phyloP scores from a whole-genome alignment of 2,329 filamentous ascomycete genomes.

The Hymenoscyphus fructigenus region DNA sequence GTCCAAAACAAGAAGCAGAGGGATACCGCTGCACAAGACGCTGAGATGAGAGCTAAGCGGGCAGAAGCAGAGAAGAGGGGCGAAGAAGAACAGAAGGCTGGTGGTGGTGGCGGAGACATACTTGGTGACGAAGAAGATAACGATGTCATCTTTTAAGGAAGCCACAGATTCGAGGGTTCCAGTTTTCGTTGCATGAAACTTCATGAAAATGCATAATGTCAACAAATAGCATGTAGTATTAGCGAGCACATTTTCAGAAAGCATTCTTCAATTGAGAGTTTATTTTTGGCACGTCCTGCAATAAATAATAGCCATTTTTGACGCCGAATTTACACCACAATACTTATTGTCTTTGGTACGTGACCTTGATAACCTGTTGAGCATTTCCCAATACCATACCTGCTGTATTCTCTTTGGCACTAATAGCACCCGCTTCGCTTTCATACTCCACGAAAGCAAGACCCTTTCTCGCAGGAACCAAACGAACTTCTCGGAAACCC shows the following conservation, averaged over 20 bases:
- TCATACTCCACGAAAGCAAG: constrained; percentile 98
- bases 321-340: neutral
- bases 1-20: constrained; percentile 82
- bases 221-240: constrained; percentile 31
- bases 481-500: constrained; percentile 87
- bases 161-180: constrained; percentile 3
- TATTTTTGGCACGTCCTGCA: constrained; percentile 11
- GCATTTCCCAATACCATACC: constrained; percentile 77
- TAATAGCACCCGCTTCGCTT: constrained; percentile 82
- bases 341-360: constrained; percentile 82
- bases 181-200: constrained; percentile 3
- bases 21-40: constrained; percentile 69
- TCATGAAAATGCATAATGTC: constrained; percentile 20
- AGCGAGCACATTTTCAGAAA: constrained; percentile 25
- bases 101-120: constrained; percentile 59
- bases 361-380: constrained; percentile 83
- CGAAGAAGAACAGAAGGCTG: constrained; percentile 53
- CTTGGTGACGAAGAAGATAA: constrained; percentile 75
- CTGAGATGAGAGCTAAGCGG: constrained; percentile 73
- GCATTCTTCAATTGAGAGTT: constrained; percentile 13
- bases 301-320: neutral
- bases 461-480: constrained; percentile 81
- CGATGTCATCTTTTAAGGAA: constrained; percentile 75
- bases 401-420: constrained; percentile 88
- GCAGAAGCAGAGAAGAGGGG: constrained; percentile 46